Base-by-base conservation (phyloP, 768 basidiomycete species). In the Fibroporia radiculosa region DNA sequence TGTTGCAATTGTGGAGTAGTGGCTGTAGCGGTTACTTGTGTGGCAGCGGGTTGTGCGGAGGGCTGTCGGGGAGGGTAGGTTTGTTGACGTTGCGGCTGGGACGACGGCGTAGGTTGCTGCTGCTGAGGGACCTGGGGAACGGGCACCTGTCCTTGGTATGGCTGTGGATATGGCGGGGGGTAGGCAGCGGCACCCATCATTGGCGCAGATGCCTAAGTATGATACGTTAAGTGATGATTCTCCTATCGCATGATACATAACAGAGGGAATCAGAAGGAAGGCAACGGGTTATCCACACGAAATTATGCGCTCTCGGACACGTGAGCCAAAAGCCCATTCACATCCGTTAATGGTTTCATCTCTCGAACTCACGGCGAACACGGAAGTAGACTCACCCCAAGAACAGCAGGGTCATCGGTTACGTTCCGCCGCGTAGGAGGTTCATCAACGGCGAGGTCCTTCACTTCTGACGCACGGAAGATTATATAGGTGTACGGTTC, bases 401-500 rank as follows among this genome's bases (percentile, higher is more conserved):
- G 70, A 13, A 91, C 84, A 6, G 88, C 88, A 5, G 88, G 89
- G 62, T 91, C 88, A 57, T 88, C 84, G 48, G 84, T 83, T 13
- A 89, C 80, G 55, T 75, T 86, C 40, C 79, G 71, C 28, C 71
- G 49, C 6, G 73, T 67, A 24, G 66, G 49, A 1, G 75, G 73
- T 48, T 88, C 83, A 55, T 92, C 88, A 12, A 92, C 86, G 22
- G 84, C 73, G n/a, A 91, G 72, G 58, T 92, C 88, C 57, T 91
- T 90, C 49, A 91, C 88, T 63, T 92, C 87, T 2, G 85, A 85
- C 6, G 88, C 88, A 42, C 86, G 85, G 66, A 93, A 93, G 51
- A 93, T 86, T 64, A 93, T 91, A 64, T 88, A 91, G 51, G 84
- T 76, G 61, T 91, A 93, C 0, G 87, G 86, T 48, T 84, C 84